Conservation (phyloP, 2,329 filamentous ascomycete genomes). For the Colletotrichum gloeosporioides region DNA sequence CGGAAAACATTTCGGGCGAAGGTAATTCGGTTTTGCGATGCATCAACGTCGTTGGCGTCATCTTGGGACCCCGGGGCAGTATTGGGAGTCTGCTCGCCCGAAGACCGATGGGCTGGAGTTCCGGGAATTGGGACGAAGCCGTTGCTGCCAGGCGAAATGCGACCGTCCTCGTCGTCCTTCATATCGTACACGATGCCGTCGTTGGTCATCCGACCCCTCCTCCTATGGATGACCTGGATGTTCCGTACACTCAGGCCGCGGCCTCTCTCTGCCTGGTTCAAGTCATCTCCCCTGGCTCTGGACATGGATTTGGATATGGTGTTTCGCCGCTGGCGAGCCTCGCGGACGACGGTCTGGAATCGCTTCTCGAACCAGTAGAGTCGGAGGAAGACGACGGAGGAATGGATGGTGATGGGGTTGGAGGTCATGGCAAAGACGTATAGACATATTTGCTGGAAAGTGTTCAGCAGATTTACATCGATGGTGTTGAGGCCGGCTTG, state of each 20-base stretch:
- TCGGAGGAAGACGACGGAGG: slow-evolving; percentile 87
- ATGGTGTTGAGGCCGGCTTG: slow-evolving; percentile 92
- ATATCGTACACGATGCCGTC: slow-evolving; percentile 60
- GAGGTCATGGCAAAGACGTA: slow-evolving; percentile 75
- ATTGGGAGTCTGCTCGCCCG: slow-evolving; percentile 7
- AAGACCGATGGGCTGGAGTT: background rate
- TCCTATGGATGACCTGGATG: slow-evolving; percentile 70
- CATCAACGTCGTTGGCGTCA: background rate
- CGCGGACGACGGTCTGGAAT: slow-evolving; percentile 82
- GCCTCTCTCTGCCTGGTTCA: slow-evolving; percentile 61
- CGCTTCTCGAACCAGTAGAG: slow-evolving; percentile 98
- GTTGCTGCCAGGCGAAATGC: slow-evolving; percentile 21
- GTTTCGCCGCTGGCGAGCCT: slow-evolving; percentile 70
- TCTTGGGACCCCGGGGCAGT: background rate
- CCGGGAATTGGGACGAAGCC: slow-evolving; percentile 10
- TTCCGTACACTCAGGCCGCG: slow-evolving; percentile 53
- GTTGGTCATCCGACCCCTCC: slow-evolving; percentile 63
- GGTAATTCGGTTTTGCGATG: slow-evolving; percentile 52
- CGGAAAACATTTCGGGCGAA: slow-evolving; percentile 72
- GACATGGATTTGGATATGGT: slow-evolving; percentile 69
- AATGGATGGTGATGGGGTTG: slow-evolving; percentile 85
- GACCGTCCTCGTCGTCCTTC: slow-evolving; percentile 35
- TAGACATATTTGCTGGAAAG: slow-evolving; percentile 76
- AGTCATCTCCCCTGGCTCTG: slow-evolving; percentile 44
- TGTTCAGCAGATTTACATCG: slow-evolving; percentile 70